These are phyloP conservation scores for Hepatocystis sp. DNA, from an alignment of 169 alveolate genomes.

Conservation along the genomic window DNA sequence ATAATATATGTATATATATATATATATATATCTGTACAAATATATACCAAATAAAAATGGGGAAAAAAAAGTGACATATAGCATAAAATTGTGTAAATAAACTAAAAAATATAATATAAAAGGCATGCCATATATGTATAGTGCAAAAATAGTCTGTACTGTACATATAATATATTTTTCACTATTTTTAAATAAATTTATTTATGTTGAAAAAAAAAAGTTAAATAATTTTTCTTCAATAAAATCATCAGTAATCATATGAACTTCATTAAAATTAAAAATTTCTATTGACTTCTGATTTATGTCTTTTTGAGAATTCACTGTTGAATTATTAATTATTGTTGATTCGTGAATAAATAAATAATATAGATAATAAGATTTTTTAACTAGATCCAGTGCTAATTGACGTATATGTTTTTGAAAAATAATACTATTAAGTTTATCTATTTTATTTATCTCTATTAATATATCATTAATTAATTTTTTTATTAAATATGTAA, in stretches of 20 bases:
- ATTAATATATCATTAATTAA: slow-evolving; percentile 51
- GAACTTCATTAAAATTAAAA: slow-evolving; percentile 61
- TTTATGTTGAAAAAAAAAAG: slow-evolving; percentile 55
- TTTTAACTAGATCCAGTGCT: slow-evolving; percentile 19
- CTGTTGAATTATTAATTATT: slow-evolving; percentile 14
- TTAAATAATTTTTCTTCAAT: slow-evolving; percentile 56
- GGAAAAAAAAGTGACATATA: too few relatives aligned
- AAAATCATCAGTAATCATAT: slow-evolving; percentile 15
- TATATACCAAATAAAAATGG: too few relatives aligned
- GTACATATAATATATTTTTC: too few relatives aligned
- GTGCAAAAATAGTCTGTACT: too few relatives aligned
- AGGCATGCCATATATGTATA: too few relatives aligned
- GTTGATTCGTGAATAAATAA: slow-evolving; percentile 50
- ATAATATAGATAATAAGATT: slow-evolving; percentile 62
- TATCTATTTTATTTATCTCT: slow-evolving; percentile 58
- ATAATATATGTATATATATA: too few relatives aligned
- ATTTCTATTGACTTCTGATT: slow-evolving; percentile 20
- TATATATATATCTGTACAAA: too few relatives aligned
- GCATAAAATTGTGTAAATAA: too few relatives aligned
- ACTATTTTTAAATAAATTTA: too few relatives aligned
- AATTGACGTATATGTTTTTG: slow-evolving; percentile 63
- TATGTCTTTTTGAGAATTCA: slow-evolving; percentile 15
- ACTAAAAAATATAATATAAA: too few relatives aligned
- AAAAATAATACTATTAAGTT: slow-evolving; percentile 53
- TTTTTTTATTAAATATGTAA: slow-evolving; percentile 8